Conservation (phyloP, 306 rosid genomes). For the Senna tora region DNA sequence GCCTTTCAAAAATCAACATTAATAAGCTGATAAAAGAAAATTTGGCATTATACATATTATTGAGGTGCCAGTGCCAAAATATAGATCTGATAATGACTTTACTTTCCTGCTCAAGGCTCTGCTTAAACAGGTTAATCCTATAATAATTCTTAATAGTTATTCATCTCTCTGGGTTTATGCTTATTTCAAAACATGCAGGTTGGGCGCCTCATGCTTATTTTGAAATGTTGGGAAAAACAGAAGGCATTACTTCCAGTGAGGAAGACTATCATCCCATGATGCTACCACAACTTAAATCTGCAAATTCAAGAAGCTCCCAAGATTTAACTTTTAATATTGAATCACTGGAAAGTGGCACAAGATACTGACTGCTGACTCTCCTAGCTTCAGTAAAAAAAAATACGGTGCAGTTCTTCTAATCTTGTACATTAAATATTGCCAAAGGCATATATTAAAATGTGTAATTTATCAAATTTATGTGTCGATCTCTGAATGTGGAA, state of each 20-base stretch:
- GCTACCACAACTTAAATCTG: slow-evolving; percentile 12
- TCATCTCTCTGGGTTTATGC: neutral
- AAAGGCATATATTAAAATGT: neutral
- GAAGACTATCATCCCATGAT: slow-evolving; percentile 4
- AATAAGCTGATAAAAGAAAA: neutral
- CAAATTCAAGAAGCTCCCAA: neutral
- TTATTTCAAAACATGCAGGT: slow-evolving; percentile 28
- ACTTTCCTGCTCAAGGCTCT: neutral
- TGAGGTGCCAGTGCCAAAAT: neutral
- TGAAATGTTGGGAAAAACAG: slow-evolving; percentile 28
- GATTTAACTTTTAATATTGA: neutral
- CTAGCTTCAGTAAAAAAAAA: neutral
- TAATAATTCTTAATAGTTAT: neutral
- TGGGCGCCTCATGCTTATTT: slow-evolving; percentile 49
- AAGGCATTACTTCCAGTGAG: slow-evolving; percentile 2
- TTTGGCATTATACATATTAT: neutral
- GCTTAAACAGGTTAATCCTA: neutral
- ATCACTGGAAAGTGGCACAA: neutral
- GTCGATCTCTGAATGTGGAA: neutral
- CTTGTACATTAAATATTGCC: neutral
- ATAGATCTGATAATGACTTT: neutral
- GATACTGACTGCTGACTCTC: slow-evolving; percentile 5
- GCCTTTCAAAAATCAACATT: slow-evolving; percentile 17
- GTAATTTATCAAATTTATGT: neutral
- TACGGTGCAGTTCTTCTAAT: neutral